Percentiles rank a stretch among this genome's conserved stretches.
Evolutionary conservation across 179 eudicot species (phyloP).

Genomic region (Silene vulgaris): DNA sequence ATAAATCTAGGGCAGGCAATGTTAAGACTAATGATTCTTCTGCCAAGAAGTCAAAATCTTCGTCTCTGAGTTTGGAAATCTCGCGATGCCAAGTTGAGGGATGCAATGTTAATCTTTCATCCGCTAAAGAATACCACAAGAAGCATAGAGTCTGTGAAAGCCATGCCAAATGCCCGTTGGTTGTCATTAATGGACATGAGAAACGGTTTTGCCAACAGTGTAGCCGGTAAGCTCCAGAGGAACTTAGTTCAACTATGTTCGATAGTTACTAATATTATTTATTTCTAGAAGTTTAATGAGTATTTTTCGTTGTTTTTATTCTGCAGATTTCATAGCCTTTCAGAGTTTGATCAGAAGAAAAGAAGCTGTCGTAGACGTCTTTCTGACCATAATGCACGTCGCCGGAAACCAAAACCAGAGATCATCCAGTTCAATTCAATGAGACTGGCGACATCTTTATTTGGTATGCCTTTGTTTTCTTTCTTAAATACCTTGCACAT

Average conservation of each 20-base stretch:
- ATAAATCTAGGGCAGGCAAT: constrained; percentile 32
- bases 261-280: neutral
- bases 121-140: constrained; percentile 83
- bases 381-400: constrained; percentile 92
- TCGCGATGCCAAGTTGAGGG: constrained; percentile 86
- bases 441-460: constrained; percentile 54
- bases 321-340: constrained; percentile 75
- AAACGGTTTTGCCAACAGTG: constrained; percentile 98
- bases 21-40: constrained; percentile 30
- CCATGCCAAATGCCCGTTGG: constrained; percentile 76
- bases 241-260: neutral
- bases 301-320: constrained; percentile 8
- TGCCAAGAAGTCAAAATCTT: constrained; percentile 49
- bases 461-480: constrained; percentile 37
- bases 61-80: constrained; percentile 32
- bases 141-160: constrained; percentile 88
- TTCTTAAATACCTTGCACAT: neutral
- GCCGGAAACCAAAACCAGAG: constrained; percentile 84
- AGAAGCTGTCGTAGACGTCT: constrained; percentile 93
- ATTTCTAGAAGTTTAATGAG: neutral
- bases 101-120: constrained; percentile 76
- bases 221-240: constrained; percentile 64
- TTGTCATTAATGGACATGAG: constrained; percentile 67
- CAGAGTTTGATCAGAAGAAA: constrained; percentile 89
- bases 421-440: constrained; percentile 58